Conservation (phyloP, 73 alveolate species). For the Stentor coeruleus region DNA sequence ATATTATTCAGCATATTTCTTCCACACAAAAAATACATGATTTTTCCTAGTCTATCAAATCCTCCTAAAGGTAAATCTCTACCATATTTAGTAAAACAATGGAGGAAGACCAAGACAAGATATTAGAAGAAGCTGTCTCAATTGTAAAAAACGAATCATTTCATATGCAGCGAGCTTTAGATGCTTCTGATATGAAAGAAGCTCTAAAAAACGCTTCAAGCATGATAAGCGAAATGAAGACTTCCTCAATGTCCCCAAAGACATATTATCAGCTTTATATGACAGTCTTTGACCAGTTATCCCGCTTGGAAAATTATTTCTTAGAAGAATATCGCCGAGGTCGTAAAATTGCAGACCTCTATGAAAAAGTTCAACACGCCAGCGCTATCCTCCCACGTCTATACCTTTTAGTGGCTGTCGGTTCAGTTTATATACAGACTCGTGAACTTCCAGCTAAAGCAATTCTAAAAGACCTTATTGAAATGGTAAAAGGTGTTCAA, state of each 20-base stretch:
- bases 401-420: slow-evolving; percentile 91
- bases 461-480: slow-evolving; percentile 83
- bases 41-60: too few species aligned
- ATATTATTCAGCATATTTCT: too few species aligned
- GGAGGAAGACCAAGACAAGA: slow-evolving; percentile 93
- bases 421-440: slow-evolving; percentile 88
- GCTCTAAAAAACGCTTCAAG: slow-evolving; percentile 89
- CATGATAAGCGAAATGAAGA: slow-evolving; percentile 84
- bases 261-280: not conserved
- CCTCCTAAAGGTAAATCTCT: too few species aligned
- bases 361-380: slow-evolving; percentile 96
- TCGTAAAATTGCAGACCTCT: slow-evolving; percentile 93
- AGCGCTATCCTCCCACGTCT: slow-evolving; percentile 94
- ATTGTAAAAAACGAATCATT: slow-evolving; percentile 88
- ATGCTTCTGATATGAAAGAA: slow-evolving; percentile 79
- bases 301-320: slow-evolving; percentile 24
- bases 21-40: not conserved
- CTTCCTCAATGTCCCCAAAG: slow-evolving; percentile 14
- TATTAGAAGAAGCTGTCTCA: slow-evolving; percentile 80
- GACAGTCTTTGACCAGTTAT: not conserved
- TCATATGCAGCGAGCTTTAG: slow-evolving; percentile 86
- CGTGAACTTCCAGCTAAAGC: slow-evolving; percentile 91
- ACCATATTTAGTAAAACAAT: slow-evolving; percentile 13
- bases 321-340: slow-evolving; percentile 90
- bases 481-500: slow-evolving; percentile 95